Base-by-base conservation (phyloP, 768 basidiomycete genomes). In the Rhodocollybia butyracea region DNA sequence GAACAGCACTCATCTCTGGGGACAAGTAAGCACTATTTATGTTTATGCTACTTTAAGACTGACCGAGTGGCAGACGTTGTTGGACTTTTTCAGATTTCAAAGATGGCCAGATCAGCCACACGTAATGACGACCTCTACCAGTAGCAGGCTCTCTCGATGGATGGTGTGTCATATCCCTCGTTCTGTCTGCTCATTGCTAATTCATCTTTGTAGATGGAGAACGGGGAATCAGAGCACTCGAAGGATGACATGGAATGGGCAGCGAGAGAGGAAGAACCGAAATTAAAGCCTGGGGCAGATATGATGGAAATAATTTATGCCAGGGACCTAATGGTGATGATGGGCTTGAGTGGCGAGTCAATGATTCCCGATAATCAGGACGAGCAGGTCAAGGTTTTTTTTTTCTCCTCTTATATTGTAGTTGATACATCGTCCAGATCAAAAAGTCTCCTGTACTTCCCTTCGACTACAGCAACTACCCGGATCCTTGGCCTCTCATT, bases 61-160 rank as follows among this genome's bases (percentile, higher is more conserved):
- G n/a, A n/a, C n/a, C n/a, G n/a, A n/a, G n/a, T n/a, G n/a, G n/a
- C n/a, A 70, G 8, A 74, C 75, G 1, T 57, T 77, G 0, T 66
- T 68, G 29, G 75, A 80, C 52, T 78, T 80, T 54, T 78, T 69
- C 58, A 55, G 13, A 1, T 66, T 70, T n/a, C 39, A 54, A 1
- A 65, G 70, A 12, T 46, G 69, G 0, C 68, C 71, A 1, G 48
- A 60, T 24, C 5, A 8, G 32, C 3, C 34, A 29, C 22, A 56
- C 64, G 6, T 21, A 21, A 30, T 57, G 13, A 66, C 65, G 3
- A 58, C 61, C 3, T 64, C 71, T 22, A 72, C 69, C 19, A 68
- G 70, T 3, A 74, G 73, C 63, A 73, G 70, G 47, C 56, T 79
- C 26, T 54, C 63, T 3, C 61, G 53, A 17, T 76, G 70, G 68